Base-by-base conservation (phyloP, 306 rosid genomes). In the Quercus engelmannii region DNA sequence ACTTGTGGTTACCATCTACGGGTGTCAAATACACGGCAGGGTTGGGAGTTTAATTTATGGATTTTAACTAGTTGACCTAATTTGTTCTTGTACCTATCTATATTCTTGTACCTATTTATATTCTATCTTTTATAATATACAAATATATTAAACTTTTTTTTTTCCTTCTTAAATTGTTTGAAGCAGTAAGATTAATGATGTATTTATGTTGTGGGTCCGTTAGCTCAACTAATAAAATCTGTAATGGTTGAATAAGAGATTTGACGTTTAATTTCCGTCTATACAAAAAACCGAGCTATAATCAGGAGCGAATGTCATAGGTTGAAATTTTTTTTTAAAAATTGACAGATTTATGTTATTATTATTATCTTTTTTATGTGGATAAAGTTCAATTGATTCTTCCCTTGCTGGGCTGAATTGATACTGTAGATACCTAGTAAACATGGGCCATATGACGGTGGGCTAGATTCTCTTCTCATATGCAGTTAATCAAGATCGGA, bases 1-100 rank as follows among this genome's bases (percentile, higher is more conserved):
- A 88, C 83, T 33, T 89, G 1, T 94, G 98, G 98, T 79, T 94
- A 73, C 97, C 97, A 19, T 65, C 93, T 1, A 92, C 94, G 0
- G 98, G 98, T 21, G 94, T 94, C 20, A 75, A 71, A 12, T 94
- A 65, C 85, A 86, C 81, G 2, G 86, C 97, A 3, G 91, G 91
- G 3, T 84, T 94, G 20, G 85, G 38, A 6, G 49, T 3, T 41
- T 41, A 41, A 41, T 41, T 38, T 41, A 0, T 8, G 11, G 11
- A 3, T 41, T 41, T 77, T 89, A 52, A 64, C 4, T 35, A 5
- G 51, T 56, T 20, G 31, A 38, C 7, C 76, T 28, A 20, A 35
- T 19, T 54, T 5, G 18, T 52, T 55, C 58, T 76, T 55, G 2
- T 55, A 33, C 3, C n/a, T 31, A 35, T 35, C 6, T 33, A 35